phyloP scores from a whole-genome alignment of 192 early-diverging fungal genomes.

The Funneliformis mosseae region DNA sequence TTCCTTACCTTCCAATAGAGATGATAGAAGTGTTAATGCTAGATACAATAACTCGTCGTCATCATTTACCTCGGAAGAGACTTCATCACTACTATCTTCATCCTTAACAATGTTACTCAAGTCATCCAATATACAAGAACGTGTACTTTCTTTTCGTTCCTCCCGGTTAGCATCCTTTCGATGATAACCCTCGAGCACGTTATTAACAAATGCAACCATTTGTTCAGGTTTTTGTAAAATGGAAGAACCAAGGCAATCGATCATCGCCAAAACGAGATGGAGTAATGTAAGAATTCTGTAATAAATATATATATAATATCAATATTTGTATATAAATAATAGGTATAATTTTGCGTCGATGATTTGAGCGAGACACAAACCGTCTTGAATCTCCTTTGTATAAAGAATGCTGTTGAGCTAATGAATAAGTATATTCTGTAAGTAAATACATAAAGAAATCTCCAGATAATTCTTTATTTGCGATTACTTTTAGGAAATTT shows the following conservation, averaged over 20 bases:
- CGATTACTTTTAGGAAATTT: slow-evolving; percentile 58
- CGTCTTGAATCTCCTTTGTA: slow-evolving; percentile 47
- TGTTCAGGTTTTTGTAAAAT: slow-evolving; percentile 76
- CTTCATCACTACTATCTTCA: slow-evolving; percentile 32
- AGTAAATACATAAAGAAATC: slow-evolving; percentile 78
- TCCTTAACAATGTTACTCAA: slow-evolving; percentile 39
- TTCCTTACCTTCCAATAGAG: slow-evolving; percentile 60
- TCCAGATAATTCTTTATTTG: slow-evolving; percentile 58
- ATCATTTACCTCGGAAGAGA: slow-evolving; percentile 47
- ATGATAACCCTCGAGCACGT: slow-evolving; percentile 56
- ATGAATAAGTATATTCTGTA: slow-evolving; percentile 66
- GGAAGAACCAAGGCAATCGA: slow-evolving; percentile 70
- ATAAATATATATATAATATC: slow-evolving; percentile 1
- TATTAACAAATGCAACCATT: slow-evolving; percentile 71
- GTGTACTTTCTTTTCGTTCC: neutral
- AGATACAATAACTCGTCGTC: slow-evolving; percentile 59
- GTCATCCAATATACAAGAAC: slow-evolving; percentile 7
- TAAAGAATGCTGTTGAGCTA: slow-evolving; percentile 36
- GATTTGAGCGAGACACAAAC: slow-evolving; percentile 36
- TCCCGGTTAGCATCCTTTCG: neutral
- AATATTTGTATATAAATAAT: neutral
- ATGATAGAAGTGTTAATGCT: slow-evolving; percentile 64
- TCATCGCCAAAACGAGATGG: slow-evolving; percentile 64
- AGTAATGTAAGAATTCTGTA: slow-evolving; percentile 60
- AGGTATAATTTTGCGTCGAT: no score